Base-by-base conservation (phyloP, 345 rosid species). In the Salix exigua region DNA sequence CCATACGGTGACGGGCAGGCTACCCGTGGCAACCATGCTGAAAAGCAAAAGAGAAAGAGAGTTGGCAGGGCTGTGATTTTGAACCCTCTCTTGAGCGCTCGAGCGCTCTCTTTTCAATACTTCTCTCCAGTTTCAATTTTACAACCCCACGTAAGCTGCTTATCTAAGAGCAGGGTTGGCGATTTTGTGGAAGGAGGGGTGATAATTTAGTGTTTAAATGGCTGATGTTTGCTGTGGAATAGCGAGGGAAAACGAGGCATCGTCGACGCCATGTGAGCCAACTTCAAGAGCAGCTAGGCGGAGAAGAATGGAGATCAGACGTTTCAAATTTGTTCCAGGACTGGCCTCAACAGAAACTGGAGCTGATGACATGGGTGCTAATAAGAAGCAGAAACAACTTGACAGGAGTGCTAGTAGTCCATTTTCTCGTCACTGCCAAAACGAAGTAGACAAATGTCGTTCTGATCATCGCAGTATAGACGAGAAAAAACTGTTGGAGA, bases 151-250 rank as follows among this genome's bases (percentile, higher is more conserved):
- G 30, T 40, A 40, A 40, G 14, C 44, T 40, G 2, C 44, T 58
- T 9, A 3, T 10, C 11, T 23, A 8, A 3, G 61, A 55, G 4
- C 4, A 58, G 14, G 4, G 28, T 4, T 23, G 63, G 38, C 5
- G 46, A 21, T 66, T 30, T 28, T 33, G 38, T 33, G 38, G 69
- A 0, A 30, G 69, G 13, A 18, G 66, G 66, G 16, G 69, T 66
- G 69, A 37, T 16, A 18, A 66, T 18, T 9, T 12, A 4, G 6
- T 44, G n/a, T 55, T 14, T 74, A 53, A 66, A 88, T 89, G 97
- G 89, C 89, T 40, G 95, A 88, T 79, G 87, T 91, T 31, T 91
- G 86, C 75, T 83, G 85, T 53, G 94, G 88, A 6, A 84, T 87
- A 61, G 86, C 79, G 50, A 88, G 81, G 75, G 92, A 85, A 40